Base-by-base conservation (phyloP, 805 yeast genomes). In the Scheffersomyces lignosus region DNA sequence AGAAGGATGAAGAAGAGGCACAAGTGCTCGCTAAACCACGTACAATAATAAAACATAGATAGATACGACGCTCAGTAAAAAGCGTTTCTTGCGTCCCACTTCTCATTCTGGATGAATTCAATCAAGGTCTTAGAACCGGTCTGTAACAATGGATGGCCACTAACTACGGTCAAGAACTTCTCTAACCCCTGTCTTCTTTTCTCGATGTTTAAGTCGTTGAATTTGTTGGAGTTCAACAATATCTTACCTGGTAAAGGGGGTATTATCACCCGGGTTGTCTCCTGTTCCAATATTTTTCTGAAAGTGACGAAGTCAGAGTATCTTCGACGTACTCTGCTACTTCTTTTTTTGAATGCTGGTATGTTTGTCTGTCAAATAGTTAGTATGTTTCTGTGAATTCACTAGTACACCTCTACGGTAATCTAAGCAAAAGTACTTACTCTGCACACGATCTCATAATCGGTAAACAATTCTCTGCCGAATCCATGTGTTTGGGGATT, bases 161-260 rank as follows among this genome's bases (percentile, higher is more conserved):
- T 93, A 14, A 90, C 95, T 13, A 79, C 71, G 29, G 69, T 51
- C 27, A 93, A 58, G 63, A 95, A 91, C 53, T 78, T 77, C 60
- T 89, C 95, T 31, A 91, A 68, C 0, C 96, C 97, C 47, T 75
- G 77, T 38, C 96, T 69, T 52, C 99, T 74, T 34, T 80, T 81
- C 52, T 87, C 96, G 38, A 93, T 89, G 40, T 83, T 81, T 29
- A 85, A 81, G 41, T 87, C 93, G 41, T 80, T 79, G 60, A 90
- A 90, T 44, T 91, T 73, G 58, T 84, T 83, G 29, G 69, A 64
- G 41, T 76, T 78, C 18, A 75, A 67, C 34, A 81, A 60, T 26
- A 86, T 83, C 58, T 91, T 93, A n/a, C 95, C 96, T 0, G 99
- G 99, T 31, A 91, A 70, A 30, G 80, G 75, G 2, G 98, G 98